Percentiles rank a stretch among this genome's conserved stretches.
Conservation (phyloP, 2,329 filamentous ascomycete genomes). For the Diaporthe citri region DNA sequence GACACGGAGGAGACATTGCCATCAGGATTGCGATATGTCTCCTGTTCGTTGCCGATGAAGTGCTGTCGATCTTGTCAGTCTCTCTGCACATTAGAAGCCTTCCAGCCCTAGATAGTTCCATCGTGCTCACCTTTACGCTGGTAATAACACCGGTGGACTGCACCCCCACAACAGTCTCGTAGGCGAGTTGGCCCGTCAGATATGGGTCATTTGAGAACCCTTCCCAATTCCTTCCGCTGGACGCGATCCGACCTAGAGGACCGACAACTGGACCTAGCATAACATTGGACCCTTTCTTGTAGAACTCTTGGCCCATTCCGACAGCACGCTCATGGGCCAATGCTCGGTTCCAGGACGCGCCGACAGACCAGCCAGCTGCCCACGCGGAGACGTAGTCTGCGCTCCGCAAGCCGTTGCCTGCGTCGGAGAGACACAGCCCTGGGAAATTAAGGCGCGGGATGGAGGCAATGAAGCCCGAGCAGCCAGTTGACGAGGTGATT, state of each 20-base stretch:
- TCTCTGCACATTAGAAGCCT: not conserved
- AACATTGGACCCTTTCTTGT: constrained; percentile 81
- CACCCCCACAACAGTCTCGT: constrained; percentile 72
- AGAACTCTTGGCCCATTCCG: constrained; percentile 81
- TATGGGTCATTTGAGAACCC: constrained; percentile 65
- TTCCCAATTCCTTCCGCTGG: constrained; percentile 71
- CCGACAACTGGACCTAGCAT: constrained; percentile 80
- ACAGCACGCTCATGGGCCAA: constrained; percentile 76
- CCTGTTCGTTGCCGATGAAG: constrained; percentile 66
- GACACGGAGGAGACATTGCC: constrained; percentile 58
- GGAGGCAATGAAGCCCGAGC: constrained; percentile 58
- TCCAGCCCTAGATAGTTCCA: too few relatives aligned
- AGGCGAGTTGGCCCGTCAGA: constrained; percentile 58
- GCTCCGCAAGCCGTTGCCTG: constrained; percentile 57
- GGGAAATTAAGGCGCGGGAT: constrained; percentile 56
- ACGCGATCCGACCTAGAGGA: constrained; percentile 69
- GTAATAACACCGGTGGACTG: constrained; percentile 80
- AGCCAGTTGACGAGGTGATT: constrained; percentile 60
- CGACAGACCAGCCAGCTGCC: constrained; percentile 56
- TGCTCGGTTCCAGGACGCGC: constrained; percentile 75
- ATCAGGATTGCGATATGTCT: constrained; percentile 70
- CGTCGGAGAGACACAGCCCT: constrained; percentile 59
- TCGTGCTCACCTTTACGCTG: constrained; percentile 56
- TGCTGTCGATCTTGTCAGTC: constrained; percentile 64
- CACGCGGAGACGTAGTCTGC: constrained; percentile 58